These are phyloP conservation scores for Saturnispora dispora DNA, from an alignment of 805 yeast species.

Conservation along the genomic window DNA sequence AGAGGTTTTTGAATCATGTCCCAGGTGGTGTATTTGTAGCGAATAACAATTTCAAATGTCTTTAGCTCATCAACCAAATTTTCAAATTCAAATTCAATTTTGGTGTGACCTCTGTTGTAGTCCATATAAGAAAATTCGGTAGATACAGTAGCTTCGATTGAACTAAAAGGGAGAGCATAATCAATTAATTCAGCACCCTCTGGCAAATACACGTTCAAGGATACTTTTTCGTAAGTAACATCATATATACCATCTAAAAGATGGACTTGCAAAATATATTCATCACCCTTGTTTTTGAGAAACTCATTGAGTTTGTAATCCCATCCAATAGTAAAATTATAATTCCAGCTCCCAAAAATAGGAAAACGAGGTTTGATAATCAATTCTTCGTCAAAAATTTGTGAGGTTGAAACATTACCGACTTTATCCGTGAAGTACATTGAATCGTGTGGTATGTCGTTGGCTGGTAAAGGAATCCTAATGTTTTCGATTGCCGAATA, in stretches of 20 bases:
- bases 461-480: conserved; percentile 44
- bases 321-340: conserved; percentile 96
- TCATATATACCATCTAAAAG: conserved; percentile 64
- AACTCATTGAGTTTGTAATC: conserved; percentile 47
- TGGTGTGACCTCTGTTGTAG: conserved; percentile 66
- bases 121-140: conserved; percentile 54
- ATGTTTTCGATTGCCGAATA: conserved; percentile 55
- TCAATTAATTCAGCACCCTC: conserved; percentile 65
- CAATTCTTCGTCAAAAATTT: conserved; percentile 34
- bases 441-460: conserved; percentile 37
- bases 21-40: conserved; percentile 49
- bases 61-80: conserved; percentile 65
- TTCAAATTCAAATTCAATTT: conserved; percentile 47
- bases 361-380: conserved; percentile 83
- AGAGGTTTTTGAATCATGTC: conserved; percentile 58
- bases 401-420: conserved; percentile 84
- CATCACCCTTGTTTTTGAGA: conserved; percentile 39
- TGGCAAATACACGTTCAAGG: conserved; percentile 64
- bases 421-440: conserved; percentile 81
- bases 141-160: conserved; percentile 25
- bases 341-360: conserved; percentile 93
- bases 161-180: conserved; percentile 47
- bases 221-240: conserved; percentile 52
- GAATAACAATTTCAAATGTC: conserved; percentile 45
- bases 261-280: conserved; percentile 59